These are phyloP conservation scores for Volvariella volvacea DNA, from an alignment of 1,284 basidiomycete genomes.

Conservation along the genomic window DNA sequence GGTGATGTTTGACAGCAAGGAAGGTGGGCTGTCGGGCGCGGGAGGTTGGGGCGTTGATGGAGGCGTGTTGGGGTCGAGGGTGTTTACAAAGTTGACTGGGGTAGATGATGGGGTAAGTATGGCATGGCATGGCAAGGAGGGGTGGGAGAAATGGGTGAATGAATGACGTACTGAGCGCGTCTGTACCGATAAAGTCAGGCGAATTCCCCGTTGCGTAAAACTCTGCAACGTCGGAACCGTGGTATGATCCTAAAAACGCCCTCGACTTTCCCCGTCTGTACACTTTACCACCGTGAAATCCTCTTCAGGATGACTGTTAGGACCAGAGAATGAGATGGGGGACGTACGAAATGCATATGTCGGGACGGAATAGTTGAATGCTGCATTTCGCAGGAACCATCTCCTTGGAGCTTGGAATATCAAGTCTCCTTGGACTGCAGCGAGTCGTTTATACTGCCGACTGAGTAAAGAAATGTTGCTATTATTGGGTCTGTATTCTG, in stretches of 20 bases:
- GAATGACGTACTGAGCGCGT: slow-evolving; percentile 13
- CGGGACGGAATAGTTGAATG: slow-evolving; percentile 19
- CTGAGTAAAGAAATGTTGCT: slow-evolving; percentile 8
- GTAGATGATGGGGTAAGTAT: neutral
- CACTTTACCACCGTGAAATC: slow-evolving; percentile 9
- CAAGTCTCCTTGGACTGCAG: slow-evolving; percentile 25
- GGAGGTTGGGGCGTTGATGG: neutral
- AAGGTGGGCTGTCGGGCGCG: neutral
- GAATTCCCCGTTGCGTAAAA: slow-evolving; percentile 7
- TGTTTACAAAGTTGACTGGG: slow-evolving; percentile 16
- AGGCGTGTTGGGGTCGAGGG: slow-evolving; percentile 12
- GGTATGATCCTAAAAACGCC: slow-evolving; percentile 13
- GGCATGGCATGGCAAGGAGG: neutral
- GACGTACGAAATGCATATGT: slow-evolving; percentile 23
- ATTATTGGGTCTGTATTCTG: neutral
- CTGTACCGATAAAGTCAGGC: slow-evolving; percentile 8
- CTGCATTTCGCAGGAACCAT: slow-evolving; percentile 20
- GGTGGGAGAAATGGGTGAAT: neutral
- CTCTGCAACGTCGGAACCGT: slow-evolving; percentile 12
- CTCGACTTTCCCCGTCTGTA: slow-evolving; percentile 13
- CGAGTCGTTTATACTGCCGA: slow-evolving; percentile 27
- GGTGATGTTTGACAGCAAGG: slow-evolving; percentile 7
- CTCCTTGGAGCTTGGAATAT: slow-evolving; percentile 25
- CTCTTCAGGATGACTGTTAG: neutral
- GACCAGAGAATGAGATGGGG: neutral